Conservation (phyloP, 73 alveolate species). For the Paramecium caudatum region DNA sequence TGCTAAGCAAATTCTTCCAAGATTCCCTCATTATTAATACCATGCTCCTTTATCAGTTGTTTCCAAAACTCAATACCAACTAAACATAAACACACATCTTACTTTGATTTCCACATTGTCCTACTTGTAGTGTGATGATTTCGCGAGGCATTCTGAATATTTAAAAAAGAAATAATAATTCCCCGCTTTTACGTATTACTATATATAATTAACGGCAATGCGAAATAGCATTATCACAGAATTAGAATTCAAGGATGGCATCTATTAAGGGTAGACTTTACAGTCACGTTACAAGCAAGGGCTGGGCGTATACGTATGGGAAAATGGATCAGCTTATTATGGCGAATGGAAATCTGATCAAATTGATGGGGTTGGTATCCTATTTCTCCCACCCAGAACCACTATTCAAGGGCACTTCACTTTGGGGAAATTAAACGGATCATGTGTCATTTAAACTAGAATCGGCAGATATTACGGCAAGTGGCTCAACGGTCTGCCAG, state of each 20-base stretch:
- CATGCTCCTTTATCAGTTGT: conserved; percentile 98
- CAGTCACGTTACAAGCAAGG: conserved; percentile 46
- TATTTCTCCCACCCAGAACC: conserved; percentile 58
- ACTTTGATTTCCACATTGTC: conserved; percentile 99
- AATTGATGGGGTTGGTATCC: conserved; percentile 56
- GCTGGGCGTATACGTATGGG: conserved; percentile 62
- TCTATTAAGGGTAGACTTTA: conserved; percentile 33
- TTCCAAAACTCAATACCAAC: conserved; percentile 99
- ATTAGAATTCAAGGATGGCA: conserved; percentile 56
- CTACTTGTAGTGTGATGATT: conserved; percentile 99
- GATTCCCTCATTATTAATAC: conserved; percentile 97
- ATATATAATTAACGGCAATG: conserved; percentile 67
- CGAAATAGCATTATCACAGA: conserved; percentile 16
- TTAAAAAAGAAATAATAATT: neutral
- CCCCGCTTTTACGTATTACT: conserved; percentile 18
- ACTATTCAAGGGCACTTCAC: conserved; percentile 17
- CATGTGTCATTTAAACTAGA: conserved; percentile 5
- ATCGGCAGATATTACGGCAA: neutral
- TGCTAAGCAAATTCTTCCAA: conserved; percentile 94
- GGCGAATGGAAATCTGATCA: conserved; percentile 69
- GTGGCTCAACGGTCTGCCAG: conserved; percentile 59
- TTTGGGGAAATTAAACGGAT: conserved; percentile 12
- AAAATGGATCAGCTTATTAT: conserved; percentile 66
- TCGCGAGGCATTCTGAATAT: conserved; percentile 98
- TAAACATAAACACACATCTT: conserved; percentile 62